Evolutionary conservation across 768 basidiomycete genomes (phyloP), one percentile per base, ranked within the genome.

Genomic region (Brasilioporus rufonigricans): DNA sequence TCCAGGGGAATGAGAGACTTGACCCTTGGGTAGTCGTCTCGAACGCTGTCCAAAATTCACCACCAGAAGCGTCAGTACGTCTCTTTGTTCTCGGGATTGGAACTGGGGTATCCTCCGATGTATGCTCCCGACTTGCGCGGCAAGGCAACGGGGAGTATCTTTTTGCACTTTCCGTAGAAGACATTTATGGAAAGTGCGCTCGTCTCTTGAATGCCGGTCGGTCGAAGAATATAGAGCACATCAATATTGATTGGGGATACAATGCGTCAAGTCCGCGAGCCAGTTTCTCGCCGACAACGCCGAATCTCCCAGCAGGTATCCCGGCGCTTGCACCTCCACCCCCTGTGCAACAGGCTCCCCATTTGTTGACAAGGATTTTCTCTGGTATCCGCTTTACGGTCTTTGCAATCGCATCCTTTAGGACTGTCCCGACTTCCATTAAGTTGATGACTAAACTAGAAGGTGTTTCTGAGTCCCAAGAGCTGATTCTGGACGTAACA

Each of bases 81-180:
- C 72, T 85, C 4, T 87, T 84, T 54, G 73, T 77, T 10, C 75
- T 87, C 2, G 85, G 85, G 1, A 83, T 87, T 14, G 85, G 86
- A 13, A 47, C 69, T 23, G 59, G 57, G 0, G 76, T 78, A 3
- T 84, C 83, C 4, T 80, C 73, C 4, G 78, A 73, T 0, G 72
- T 80, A 59, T 82, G 81, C 59, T 75, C 81, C 56, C 67, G 75
- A 4, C 78, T 87, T n/a, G 83, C 85, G 1, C 65, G 71, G 18
- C 73, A 72, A 1, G 85, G 86, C 2, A 73, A 78, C 11, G 86
- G 85, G 16, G 69, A 73, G 26, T 77, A 65, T 47, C 66, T 82
- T 0, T 78, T 80, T 52, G 80, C 84, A 5, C 63, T 71, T 8
- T 64, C 73, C 4, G 65, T 73, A 11, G 81, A 81, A 49, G 70